Conservation (phyloP, 352 stramenopile species). For the Phytophthora niederhauseri region DNA sequence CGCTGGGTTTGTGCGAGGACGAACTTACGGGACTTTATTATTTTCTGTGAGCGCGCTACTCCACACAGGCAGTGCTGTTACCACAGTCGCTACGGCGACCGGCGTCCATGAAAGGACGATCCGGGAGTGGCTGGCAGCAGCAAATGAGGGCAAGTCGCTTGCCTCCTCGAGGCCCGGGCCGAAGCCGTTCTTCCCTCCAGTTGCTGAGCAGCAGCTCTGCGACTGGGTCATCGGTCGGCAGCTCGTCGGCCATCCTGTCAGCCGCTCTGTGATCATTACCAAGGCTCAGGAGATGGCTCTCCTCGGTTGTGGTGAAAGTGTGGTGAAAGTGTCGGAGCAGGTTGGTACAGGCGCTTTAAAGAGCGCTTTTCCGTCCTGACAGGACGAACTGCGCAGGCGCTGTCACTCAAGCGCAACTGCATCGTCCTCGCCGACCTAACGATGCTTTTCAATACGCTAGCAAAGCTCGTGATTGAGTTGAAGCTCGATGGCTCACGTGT, state of each 20-base stretch:
- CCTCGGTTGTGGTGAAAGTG: neutral
- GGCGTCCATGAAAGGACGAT: neutral
- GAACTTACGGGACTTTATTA: no score
- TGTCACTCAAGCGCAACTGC: neutral
- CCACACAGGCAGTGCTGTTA: neutral
- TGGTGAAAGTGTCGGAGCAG: neutral
- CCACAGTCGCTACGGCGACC: neutral
- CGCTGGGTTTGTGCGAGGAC: no score
- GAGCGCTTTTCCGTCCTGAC: neutral
- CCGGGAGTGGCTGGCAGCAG: neutral
- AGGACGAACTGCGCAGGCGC: neutral
- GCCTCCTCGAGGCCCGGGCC: no score
- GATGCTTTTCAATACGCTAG: conserved; percentile 1
- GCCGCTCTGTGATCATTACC: neutral
- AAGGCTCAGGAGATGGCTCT: neutral
- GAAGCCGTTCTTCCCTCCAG: neutral
- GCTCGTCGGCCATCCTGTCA: neutral
- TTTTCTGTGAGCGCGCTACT: no score
- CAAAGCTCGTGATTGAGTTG: neutral
- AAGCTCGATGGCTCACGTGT: neutral
- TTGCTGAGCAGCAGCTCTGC: neutral
- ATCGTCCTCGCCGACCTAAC: neutral
- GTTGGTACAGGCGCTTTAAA: neutral
- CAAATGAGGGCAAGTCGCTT: neutral
- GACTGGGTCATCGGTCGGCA: neutral